Conservation (phyloP, 495 filamentous ascomycete genomes). For the Hamigera avellanea region DNA sequence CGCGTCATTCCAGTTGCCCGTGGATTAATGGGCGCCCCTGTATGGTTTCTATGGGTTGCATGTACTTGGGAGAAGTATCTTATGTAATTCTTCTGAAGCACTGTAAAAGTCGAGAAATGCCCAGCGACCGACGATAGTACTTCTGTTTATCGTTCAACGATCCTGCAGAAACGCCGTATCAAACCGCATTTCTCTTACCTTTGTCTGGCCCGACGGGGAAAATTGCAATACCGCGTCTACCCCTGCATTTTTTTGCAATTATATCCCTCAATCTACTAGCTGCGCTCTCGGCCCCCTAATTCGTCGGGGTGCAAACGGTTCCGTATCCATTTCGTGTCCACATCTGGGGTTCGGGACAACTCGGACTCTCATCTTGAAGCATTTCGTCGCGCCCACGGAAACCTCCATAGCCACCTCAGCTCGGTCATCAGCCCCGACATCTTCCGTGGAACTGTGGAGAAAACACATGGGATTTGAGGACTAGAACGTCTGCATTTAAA, state of each 20-base stretch:
- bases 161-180: too few species aligned
- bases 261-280: too few species aligned
- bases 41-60: too few species aligned
- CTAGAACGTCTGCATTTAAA: constrained; percentile 18
- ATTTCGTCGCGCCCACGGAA: constrained; percentile 19
- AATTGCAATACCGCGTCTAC: too few species aligned
- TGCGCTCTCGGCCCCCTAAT: constrained; percentile 4
- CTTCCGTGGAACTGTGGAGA: constrained; percentile 37
- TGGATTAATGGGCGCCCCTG: too few species aligned
- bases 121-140: constrained; percentile 2
- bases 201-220: too few species aligned
- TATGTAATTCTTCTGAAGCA: background rate
- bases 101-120: background rate
- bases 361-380: constrained; percentile 18
- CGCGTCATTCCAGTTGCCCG: constrained; percentile 15
- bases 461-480: constrained; percentile 14
- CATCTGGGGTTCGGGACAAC: constrained; percentile 26
- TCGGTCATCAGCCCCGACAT: constrained; percentile 31
- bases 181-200: too few species aligned
- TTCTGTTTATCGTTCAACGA: constrained; percentile 4
- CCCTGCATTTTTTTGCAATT: too few species aligned
- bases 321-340: constrained; percentile 31
- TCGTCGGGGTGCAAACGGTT: constrained; percentile 11
- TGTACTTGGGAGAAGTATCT: too few species aligned
- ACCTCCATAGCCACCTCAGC: constrained; percentile 22